A percentile compares a stretch with the other conserved stretches of the same genome.
Evolutionary conservation across 768 basidiomycete species (phyloP).

Genomic region (Saitozyma sp.): DNA sequence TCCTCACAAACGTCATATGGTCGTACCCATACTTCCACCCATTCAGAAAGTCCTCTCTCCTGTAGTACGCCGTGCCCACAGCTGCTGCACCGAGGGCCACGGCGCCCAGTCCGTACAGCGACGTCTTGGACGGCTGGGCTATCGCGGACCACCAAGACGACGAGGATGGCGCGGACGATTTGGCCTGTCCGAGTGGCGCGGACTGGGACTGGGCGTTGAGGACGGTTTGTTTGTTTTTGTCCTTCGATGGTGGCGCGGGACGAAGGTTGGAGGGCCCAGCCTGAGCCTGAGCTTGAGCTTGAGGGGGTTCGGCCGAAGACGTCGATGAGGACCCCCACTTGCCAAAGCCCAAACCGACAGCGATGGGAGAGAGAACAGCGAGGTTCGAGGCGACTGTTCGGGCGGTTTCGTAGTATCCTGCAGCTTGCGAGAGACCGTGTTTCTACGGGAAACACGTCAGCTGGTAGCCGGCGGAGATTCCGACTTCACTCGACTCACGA

Average conservation of each 20-base stretch:
- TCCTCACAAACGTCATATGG: slow-evolving; percentile 86
- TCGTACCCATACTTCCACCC: slow-evolving; percentile 76
- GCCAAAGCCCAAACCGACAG: slow-evolving; percentile 40
- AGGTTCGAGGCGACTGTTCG: slow-evolving; percentile 61
- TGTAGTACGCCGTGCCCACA: slow-evolving; percentile 79
- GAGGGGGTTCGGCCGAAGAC: background rate
- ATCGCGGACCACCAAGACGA: slow-evolving; percentile 26
- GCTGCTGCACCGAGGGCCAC: slow-evolving; percentile 77
- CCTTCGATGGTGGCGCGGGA: slow-evolving; percentile 4
- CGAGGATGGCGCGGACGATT: background rate
- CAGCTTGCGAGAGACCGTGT: slow-evolving; percentile 72
- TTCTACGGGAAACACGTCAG: slow-evolving; percentile 54
- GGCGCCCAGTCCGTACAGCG: slow-evolving; percentile 61
- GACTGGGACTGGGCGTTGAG: background rate
- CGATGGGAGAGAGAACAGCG: slow-evolving; percentile 61
- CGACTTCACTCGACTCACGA: slow-evolving; percentile 27
- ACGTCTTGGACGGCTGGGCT: slow-evolving; percentile 23
- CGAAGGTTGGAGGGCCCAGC: too few species aligned
- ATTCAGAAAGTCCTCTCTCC: slow-evolving; percentile 69
- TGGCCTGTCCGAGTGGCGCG: too few species aligned
- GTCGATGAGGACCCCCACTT: slow-evolving; percentile 26
- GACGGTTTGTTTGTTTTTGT: slow-evolving; percentile 9
- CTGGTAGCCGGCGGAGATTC: background rate
- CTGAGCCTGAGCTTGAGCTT: background rate
- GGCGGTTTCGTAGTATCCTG: slow-evolving; percentile 68